Percentiles rank a stretch among this genome's conserved stretches.
Evolutionary conservation across 768 basidiomycete genomes (phyloP).

Genomic region (Hypsizygus marmoreus): DNA sequence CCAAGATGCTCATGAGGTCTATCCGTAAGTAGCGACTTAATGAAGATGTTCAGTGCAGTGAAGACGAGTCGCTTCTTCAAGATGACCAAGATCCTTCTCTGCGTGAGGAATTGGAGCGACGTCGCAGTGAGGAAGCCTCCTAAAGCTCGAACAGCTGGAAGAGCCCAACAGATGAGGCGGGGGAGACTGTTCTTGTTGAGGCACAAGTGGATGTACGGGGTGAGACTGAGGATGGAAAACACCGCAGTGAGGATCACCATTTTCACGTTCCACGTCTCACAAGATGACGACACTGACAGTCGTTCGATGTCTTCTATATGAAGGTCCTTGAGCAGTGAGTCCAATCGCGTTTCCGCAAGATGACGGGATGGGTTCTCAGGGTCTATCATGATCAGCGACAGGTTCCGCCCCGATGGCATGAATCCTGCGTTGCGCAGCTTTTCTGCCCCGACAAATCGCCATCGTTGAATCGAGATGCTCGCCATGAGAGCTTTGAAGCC

Average conservation of each 20-base stretch:
- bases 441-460: slow-evolving; percentile 9
- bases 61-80: slow-evolving; percentile 2
- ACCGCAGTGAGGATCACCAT: slow-evolving; percentile 7
- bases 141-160: slow-evolving; percentile 12
- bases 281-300: neutral
- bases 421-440: slow-evolving; percentile 14
- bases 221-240: neutral
- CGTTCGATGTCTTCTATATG: neutral
- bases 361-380: neutral
- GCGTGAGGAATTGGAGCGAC: slow-evolving; percentile 15
- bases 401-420: slow-evolving; percentile 9
- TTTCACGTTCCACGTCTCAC: slow-evolving; percentile 7
- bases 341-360: slow-evolving; percentile 11
- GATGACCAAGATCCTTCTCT: slow-evolving; percentile 9
- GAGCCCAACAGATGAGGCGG: slow-evolving; percentile 9
- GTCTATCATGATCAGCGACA: slow-evolving; percentile 18
- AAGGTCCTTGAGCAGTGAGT: slow-evolving; percentile 5
- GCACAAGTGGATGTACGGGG: slow-evolving; percentile 13
- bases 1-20: neutral
- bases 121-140: slow-evolving; percentile 15
- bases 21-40: slow-evolving; percentile 1
- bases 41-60: slow-evolving; percentile 3
- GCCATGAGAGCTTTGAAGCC: slow-evolving; percentile 16
- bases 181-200: neutral
- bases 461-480: slow-evolving; percentile 6